Evolutionary conservation across 2,329 filamentous ascomycete species (phyloP), one percentile per base, ranked within the genome.

Genomic region (Dothideomycetes sp.): DNA sequence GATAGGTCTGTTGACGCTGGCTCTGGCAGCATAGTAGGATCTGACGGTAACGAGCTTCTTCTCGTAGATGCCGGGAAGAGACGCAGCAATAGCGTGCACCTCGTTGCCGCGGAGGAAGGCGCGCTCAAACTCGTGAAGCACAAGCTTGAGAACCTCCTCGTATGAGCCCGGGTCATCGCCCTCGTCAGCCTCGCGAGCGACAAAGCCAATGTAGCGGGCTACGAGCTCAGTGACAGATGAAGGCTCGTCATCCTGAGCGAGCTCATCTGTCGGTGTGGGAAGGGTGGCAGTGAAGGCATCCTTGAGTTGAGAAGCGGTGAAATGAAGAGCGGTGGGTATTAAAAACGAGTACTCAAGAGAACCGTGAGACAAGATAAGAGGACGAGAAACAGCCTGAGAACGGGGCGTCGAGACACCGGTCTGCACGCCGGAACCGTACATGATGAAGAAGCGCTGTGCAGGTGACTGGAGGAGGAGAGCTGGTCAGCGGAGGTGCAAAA

Each of bases 191-290:
- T 95, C 84, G 49, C 76, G 70, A 49, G 89, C 87, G 46, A 95
- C 76, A 60, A 86, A 93, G 53, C 86, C 87, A 59, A 98, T 79
- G 65, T 94, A 98, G 61, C 89, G 79, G 47, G 86, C 88, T 22
- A 98, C 86, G 46, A 98, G 74, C 69, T 98, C 91, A 31, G 85
- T 70, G 33, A 88, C 79, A 17, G 93, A 98, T 25, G 91, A 96
- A n/a, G 91, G 91, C 71, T 98, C 93, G 55, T 98, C 91, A 70
- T 98, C 93, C 61, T 89, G 87, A 47, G 91, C 93, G 49, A 96
- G 78, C 71, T 98, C 91, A 61, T 98, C 91, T 60, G 93, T 98
- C 44, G 91, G 84, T 55, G 80, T 73, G 40, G 93, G 93, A 52
- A 98, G 75, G 49, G 80, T 86, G 33, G 84, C 74, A 50, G 79